Evolutionary conservation across 768 basidiomycete genomes (phyloP), one percentile per base, ranked within the genome.

Genomic region (Mrakia gelida): DNA sequence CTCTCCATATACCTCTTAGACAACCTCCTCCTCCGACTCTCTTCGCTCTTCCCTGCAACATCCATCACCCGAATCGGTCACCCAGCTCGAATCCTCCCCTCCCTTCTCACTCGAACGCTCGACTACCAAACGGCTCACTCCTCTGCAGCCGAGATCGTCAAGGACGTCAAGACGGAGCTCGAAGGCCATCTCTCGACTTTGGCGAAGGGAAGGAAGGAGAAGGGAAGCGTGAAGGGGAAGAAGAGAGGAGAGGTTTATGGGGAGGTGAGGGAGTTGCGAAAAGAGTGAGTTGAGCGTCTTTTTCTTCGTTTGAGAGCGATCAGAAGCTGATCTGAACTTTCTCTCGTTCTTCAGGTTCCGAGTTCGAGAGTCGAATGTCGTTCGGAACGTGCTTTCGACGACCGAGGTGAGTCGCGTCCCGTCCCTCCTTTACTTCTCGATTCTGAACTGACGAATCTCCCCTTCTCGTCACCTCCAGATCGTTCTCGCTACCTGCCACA

Each of bases 401-500:
- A 92, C 94, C 0, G 91, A 93, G 86, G 92, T 90, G 79, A 34
- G 82, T 78, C 28, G 18, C 49, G 13, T 4, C 45, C 32, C 3
- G 9, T n/a, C 4, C 52, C 32, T 74, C 9, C 43, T 38, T 45
- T 32, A 9, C 23, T 10, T 32, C 49, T n/a, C 15, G 30, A 38
- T 8, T 38, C 8, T 38, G 38, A 38, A 3, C 38, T 8, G 38
- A 38, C 45, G 45, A 10, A 15, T 7, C 45, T 13, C 45, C 45
- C 11, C 65, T 8, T 26, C 30, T n/a, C 21, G 6, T 1, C 4
- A 18, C 5, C 30, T 26, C n/a, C 49, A 92, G 91, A 87, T 98
- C 59, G 92, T 98, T 0, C 85, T 98, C 16, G 91, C 95, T 2
- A 99, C 97, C 3, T 98, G 96, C 80, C 95, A 98, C 86, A 92